These are phyloP conservation scores for Polytrichum formosum DNA, from an alignment of 225 moss, liverwort and hornwort species.

Conservation along the genomic window DNA sequence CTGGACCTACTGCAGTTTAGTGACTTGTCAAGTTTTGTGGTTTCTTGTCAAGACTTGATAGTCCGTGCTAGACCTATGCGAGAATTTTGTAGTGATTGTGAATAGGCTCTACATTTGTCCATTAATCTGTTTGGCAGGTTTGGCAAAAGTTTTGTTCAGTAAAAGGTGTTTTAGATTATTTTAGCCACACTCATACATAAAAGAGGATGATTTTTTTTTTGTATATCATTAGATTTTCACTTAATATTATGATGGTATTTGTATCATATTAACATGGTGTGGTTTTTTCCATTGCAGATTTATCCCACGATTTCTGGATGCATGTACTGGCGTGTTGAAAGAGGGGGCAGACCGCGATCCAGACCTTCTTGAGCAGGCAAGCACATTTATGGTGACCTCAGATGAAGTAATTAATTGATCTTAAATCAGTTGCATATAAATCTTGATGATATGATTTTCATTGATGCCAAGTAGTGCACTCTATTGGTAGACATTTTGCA, in stretches of 20 bases:
- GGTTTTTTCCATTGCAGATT: constrained; percentile 41
- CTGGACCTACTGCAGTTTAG: too few species aligned
- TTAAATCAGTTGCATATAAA: too few species aligned
- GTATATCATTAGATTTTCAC: too few species aligned
- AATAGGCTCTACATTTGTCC: background rate
- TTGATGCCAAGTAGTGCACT: too few species aligned
- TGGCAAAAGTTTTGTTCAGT: background rate
- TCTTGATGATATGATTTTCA: too few species aligned
- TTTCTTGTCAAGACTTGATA: constrained; percentile 1
- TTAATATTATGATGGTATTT: too few species aligned
- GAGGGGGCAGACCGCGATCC: constrained; percentile 88
- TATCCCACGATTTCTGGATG: constrained; percentile 61
- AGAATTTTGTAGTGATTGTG: background rate
- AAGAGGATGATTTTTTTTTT: too few species aligned
- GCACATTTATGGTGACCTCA: background rate
- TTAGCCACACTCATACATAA: too few species aligned
- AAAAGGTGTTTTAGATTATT: background rate
- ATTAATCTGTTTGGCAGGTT: constrained; percentile 6
- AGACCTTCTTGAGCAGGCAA: constrained; percentile 85
- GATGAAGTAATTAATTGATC: too few species aligned
- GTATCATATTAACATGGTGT: background rate
- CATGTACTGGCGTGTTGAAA: constrained; percentile 59
- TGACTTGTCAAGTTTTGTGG: background rate
- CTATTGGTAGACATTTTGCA: too few species aligned
- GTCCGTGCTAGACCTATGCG: background rate